These are phyloP conservation scores for Euphorbia schlechtendalii DNA, from an alignment of 441 rosid genomes.

Conservation along the genomic window DNA sequence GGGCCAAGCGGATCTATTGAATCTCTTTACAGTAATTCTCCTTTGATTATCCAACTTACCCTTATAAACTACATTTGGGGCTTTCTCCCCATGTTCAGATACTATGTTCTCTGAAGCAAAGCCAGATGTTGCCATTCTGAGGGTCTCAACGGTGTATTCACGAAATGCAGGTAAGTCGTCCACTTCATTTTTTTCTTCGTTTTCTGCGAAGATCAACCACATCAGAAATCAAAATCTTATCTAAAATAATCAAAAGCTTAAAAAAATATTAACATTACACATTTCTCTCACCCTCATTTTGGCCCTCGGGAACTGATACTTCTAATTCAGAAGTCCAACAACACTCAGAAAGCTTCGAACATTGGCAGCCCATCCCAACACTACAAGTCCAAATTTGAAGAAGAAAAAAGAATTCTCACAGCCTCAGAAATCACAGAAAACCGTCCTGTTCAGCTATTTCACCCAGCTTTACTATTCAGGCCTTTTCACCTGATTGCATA, in stretches of 20 bases:
- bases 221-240: constrained; percentile 15
- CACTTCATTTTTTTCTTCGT: constrained; percentile 41
- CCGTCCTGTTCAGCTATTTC: constrained; percentile 8
- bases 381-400: constrained; percentile 13
- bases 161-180: constrained; percentile 43
- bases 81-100: no score
- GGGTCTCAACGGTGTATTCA: constrained; percentile 54
- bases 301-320: constrained; percentile 31
- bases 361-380: constrained; percentile 47
- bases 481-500: constrained; percentile 8
- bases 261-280: constrained; percentile 3
- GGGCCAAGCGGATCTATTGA: constrained; percentile 79
- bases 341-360: constrained; percentile 40
- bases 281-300: no score
- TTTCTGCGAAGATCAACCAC: constrained; percentile 33
- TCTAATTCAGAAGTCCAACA: constrained; percentile 34
- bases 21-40: constrained; percentile 64
- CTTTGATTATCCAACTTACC: no score
- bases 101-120: no score
- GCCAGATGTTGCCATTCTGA: constrained; percentile 73
- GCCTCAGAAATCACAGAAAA: constrained; percentile 1
- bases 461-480: constrained; percentile 11
- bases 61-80: no score
- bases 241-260: constrained; percentile 2
- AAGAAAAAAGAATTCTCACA: background rate